Percentiles rank a stretch among this genome's conserved stretches.
phyloP scores from a whole-genome alignment of 345 rosid species.

The Crucihimalaya himalaica region DNA sequence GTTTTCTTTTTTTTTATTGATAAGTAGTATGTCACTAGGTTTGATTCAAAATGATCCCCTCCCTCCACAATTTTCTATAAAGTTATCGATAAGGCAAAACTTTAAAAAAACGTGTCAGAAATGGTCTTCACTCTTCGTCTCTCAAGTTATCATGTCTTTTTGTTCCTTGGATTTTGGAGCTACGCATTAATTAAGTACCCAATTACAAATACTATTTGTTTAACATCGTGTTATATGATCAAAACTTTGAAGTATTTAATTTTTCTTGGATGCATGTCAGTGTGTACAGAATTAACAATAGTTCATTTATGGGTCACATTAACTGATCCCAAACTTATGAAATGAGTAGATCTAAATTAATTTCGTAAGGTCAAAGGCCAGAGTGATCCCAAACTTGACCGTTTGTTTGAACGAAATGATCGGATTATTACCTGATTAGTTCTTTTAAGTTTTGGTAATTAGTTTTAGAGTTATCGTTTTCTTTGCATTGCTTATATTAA shows the following conservation, averaged over 20 bases:
- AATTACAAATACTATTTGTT: conserved; percentile 9
- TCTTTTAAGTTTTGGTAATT: too few species aligned
- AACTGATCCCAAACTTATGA: too few species aligned
- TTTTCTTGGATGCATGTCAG: too few species aligned
- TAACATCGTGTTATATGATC: background rate
- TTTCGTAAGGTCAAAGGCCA: background rate
- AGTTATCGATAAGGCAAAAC: conserved; percentile 12
- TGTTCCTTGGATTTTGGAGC: conserved; percentile 34
- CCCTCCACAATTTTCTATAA: background rate
- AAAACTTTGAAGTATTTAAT: too few species aligned
- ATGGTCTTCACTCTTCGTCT: conserved; percentile 21
- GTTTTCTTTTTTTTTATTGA: background rate
- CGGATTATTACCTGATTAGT: too few species aligned
- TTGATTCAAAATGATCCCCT: conserved; percentile 31
- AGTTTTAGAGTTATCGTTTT: too few species aligned
- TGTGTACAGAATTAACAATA: too few species aligned
- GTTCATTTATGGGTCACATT: too few species aligned
- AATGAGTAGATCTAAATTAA: too few species aligned
- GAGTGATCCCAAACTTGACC: background rate
- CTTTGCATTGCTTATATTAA: background rate
- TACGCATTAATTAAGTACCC: conserved; percentile 19
- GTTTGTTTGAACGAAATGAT: too few species aligned
- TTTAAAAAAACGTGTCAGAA: conserved; percentile 36
- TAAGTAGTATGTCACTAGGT: background rate
- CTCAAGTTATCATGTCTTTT: conserved; percentile 21